Evolutionary conservation across 1,284 basidiomycete species (phyloP).

Genomic region (Irpex sp.): DNA sequence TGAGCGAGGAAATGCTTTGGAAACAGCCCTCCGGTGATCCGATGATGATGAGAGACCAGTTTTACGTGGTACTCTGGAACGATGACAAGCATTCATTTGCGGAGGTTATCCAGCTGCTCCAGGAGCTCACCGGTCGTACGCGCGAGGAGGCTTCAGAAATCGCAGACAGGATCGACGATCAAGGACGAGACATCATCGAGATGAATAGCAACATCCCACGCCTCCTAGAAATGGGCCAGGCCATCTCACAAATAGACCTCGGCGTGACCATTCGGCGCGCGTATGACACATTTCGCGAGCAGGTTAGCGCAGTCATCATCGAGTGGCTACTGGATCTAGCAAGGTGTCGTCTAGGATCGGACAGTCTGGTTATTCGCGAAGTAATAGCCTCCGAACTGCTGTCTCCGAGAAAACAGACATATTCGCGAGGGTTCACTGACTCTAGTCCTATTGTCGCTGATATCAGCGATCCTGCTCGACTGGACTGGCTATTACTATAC

Average conservation of each 20-base stretch:
- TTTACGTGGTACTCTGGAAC: slow-evolving; percentile 90
- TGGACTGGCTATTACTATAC: slow-evolving; percentile 76
- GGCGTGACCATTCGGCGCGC: slow-evolving; percentile 88
- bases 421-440: slow-evolving; percentile 30
- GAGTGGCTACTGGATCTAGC: slow-evolving; percentile 86
- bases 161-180: slow-evolving; percentile 73
- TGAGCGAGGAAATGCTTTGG: slow-evolving; percentile 67
- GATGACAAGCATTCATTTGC: slow-evolving; percentile 97
- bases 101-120: slow-evolving; percentile 82
- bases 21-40: slow-evolving; percentile 72
- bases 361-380: slow-evolving; percentile 67
- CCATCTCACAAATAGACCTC: slow-evolving; percentile 86
- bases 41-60: slow-evolving; percentile 69
- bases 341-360: slow-evolving; percentile 63
- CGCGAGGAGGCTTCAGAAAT: slow-evolving; percentile 64
- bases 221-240: slow-evolving; percentile 78
- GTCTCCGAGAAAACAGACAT: slow-evolving; percentile 42
- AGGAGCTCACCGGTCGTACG: slow-evolving; percentile 60
- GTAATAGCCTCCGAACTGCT: slow-evolving; percentile 73
- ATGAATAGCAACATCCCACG: slow-evolving; percentile 67
- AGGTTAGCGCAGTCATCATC: slow-evolving; percentile 79
- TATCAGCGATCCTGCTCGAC: slow-evolving; percentile 51
- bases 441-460: slow-evolving; percentile 44
- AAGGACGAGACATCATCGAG: slow-evolving; percentile 85
- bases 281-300: slow-evolving; percentile 89